Evolutionary conservation across 345 rosid species (phyloP), one percentile per base, ranked within the genome.

Genomic region (Streptanthus diversifolius): DNA sequence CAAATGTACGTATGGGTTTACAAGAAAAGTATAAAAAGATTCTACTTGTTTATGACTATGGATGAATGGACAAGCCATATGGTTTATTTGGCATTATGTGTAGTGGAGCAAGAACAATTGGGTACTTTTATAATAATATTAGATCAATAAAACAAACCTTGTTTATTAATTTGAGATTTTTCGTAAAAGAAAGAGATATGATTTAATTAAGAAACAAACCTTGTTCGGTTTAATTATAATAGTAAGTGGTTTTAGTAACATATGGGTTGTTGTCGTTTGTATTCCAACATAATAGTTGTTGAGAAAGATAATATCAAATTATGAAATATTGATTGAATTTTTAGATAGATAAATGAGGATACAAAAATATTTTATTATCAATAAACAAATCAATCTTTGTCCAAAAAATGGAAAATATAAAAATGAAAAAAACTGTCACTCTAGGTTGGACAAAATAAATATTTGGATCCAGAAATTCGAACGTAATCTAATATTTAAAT

Each of bases 161-260:
- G 7, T 30, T 33, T 63, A 10, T 22, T 18, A 47, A 47, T 51
- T 30, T 45, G 24, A 10, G 22, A 33, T 13, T 64, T 73, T 57
- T 66, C 21, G 3, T 10, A 27, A 66, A 59, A 40, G 21, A 66
- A 74, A 74, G 14, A 61, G 63, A 52, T 75, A 61, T 61, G 73
- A n/a, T n/a, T n/a, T n/a, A n/a, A n/a, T n/a, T n/a, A n/a, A n/a
- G n/a, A n/a, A n/a, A n/a, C n/a, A n/a, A n/a, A n/a, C n/a, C n/a
- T n/a, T n/a, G 56, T 75, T 68, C 11, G 15, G 63, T 43, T 58
- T 60, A 24, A 61, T 68, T 68, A 33, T 75, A 75, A 65, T 71
- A 51, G 67, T 77, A 57, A 77, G 80, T 70, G 72, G 80, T 48
- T 68, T 75, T 70, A 77, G 56, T 70, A 45, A 71, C 67, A 39